Conservation (phyloP, 495 filamentous ascomycete species). For the Aspergillus olivimuriae region DNA sequence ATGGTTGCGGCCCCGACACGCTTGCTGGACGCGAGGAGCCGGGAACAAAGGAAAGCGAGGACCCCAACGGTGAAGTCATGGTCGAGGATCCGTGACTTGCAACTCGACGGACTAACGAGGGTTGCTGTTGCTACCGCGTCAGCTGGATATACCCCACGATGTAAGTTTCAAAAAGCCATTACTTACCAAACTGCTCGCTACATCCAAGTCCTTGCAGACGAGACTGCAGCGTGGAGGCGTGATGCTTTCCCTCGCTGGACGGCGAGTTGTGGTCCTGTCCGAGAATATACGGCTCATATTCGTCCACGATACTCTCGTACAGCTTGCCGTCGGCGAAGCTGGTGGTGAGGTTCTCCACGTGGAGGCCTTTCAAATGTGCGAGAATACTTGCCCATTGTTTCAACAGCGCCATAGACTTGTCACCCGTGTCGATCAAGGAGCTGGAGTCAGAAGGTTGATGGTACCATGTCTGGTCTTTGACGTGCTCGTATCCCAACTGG, state of each 20-base stretch:
- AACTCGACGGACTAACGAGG: conserved; percentile 27
- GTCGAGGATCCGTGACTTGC: conserved; percentile 34
- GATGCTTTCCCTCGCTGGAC: background rate
- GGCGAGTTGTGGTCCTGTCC: background rate
- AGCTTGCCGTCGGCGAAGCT: conserved; percentile 52
- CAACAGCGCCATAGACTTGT: conserved; percentile 37
- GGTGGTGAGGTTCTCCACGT: conserved; percentile 51
- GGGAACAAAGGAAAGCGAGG: conserved; percentile 57
- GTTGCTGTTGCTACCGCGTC: conserved; percentile 20
- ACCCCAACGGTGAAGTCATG: conserved; percentile 46
- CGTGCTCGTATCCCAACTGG: conserved; percentile 14
- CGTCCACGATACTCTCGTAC: conserved; percentile 53
- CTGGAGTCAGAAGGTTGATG: no score
- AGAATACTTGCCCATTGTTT: conserved; percentile 50
- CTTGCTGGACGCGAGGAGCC: conserved; percentile 48
- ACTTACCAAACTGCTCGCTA: conserved; percentile 43
- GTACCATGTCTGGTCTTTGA: conserved; percentile 11
- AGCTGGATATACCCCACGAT: background rate
- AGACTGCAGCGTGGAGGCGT: conserved; percentile 12
- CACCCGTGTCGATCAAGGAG: conserved; percentile 15
- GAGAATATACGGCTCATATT: conserved; percentile 43
- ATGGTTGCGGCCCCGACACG: conserved; percentile 36
- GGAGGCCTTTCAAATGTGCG: conserved; percentile 38
- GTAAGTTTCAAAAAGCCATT: background rate
- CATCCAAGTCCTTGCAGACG: conserved; percentile 31